Base-by-base conservation (phyloP, 306 rosid species). In the Carpinus fangiana region DNA sequence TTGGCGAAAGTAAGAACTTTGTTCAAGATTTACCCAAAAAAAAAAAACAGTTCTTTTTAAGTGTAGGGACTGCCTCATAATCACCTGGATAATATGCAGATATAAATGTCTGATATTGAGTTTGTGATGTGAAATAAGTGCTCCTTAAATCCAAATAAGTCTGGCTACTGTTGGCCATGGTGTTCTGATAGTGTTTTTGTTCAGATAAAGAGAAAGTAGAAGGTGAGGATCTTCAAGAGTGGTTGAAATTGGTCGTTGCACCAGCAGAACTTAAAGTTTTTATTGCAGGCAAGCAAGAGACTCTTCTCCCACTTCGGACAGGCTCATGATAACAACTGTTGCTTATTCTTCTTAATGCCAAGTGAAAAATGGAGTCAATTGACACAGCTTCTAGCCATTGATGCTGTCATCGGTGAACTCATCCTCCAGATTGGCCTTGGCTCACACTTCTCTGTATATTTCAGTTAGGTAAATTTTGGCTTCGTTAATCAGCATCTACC, bases 161-260 rank as follows among this genome's bases (percentile, higher is more conserved):
- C 31, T 43, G 23, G 45, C 51, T 54, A 77, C 59, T 62, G 73
- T 81, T 75, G 54, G 34, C 51, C 74, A n/a, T 31, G 79, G 52
- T 60, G 57, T 75, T 84, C 79, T 86, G 77, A 83, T 78, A 7
- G 57, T 78, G 57, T 80, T 86, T 80, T 85, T 87, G 12, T 84
- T 52, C 91, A 94, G 98, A 88, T 74, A 94, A 88, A 59, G 98
- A 94, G 87, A 94, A 92, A 83, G 94, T 92, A 26, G 97, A 92
- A 88, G 98, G 98, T 34, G 93, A 90, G 74, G 98, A 94, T 84
- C 88, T 94, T 72, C 96, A 90, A 18, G 76, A 89, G 76, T 94
- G 98, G 98, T 76, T 94, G 87, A 89, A 87, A 84, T 46, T 81
- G 86, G 98, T 94, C 69, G 96, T 94, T 82, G 93, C 96, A 4